These are phyloP conservation scores for Chalara sp. DNA, from an alignment of 2,329 filamentous ascomycete genomes.

Conservation along the genomic window DNA sequence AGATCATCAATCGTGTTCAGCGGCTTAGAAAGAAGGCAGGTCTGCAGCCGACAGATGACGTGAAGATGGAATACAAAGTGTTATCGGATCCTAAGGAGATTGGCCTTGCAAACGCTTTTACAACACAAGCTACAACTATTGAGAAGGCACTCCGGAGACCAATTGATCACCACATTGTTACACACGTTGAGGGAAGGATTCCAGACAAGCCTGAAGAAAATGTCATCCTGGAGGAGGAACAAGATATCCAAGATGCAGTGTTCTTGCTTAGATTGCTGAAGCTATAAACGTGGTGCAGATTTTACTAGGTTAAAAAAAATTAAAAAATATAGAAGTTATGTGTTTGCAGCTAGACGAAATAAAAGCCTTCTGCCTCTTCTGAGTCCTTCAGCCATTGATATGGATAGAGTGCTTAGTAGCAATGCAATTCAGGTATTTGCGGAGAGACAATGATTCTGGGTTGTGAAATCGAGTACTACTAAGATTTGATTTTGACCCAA, in stretches of 20 bases:
- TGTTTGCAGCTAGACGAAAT: too few species aligned
- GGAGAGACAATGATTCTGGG: too few species aligned
- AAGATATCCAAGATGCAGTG: constrained; percentile 77
- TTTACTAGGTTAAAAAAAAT: not conserved
- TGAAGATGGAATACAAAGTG: constrained; percentile 89
- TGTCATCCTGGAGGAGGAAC: constrained; percentile 74
- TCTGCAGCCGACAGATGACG: constrained; percentile 83
- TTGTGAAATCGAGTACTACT: too few species aligned
- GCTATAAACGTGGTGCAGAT: constrained; percentile 40
- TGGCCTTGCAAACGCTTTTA: constrained; percentile 64
- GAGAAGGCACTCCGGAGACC: constrained; percentile 73
- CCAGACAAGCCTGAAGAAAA: constrained; percentile 41
- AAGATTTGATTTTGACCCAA: too few species aligned
- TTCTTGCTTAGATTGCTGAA: constrained; percentile 72
- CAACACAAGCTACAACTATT: constrained; percentile 59
- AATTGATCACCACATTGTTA: constrained; percentile 61
- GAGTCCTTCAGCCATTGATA: too few species aligned
- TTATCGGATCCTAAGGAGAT: constrained; percentile 71
- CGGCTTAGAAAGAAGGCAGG: constrained; percentile 90
- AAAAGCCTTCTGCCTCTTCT: too few species aligned
- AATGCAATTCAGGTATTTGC: too few species aligned
- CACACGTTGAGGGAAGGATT: constrained; percentile 49
- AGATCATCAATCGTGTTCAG: constrained; percentile 91
- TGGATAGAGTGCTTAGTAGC: too few species aligned
- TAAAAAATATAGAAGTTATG: not conserved